Evolutionary conservation across 768 basidiomycete genomes (phyloP), one percentile per base, ranked within the genome.

Genomic region (Lentinula sp.): DNA sequence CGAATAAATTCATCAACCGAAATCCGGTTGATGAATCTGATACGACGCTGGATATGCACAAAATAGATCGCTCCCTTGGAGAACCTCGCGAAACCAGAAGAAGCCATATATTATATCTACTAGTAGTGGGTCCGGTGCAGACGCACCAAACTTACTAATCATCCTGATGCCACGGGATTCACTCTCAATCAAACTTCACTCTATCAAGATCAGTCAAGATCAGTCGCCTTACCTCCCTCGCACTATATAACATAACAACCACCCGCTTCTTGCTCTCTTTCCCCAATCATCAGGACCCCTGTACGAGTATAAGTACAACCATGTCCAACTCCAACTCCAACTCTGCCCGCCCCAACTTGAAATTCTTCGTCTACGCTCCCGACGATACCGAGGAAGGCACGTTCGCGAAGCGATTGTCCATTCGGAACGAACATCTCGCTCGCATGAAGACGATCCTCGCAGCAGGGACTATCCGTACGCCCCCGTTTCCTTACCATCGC

Each of bases 321-420:
- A 66, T 65, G 64, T 63, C 64, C 16, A 46, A 63, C 43, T 36
- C 61, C 60, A 66, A 63, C 62, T 63, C 64, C 16, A 46, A 63
- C 43, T 36, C 63, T 18, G 48, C 13, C 2, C 66, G 72, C 60
- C 69, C 69, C 23, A 67, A n/a, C n/a, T n/a, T n/a, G n/a, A n/a
- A 65, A 42, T 86, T 85, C 69, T 65, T 87, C 57, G 82, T 90
- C 35, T 88, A 83, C 65, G 85, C 87, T 1, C 87, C 87, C 2
- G 88, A 90, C 68, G 81, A 78, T 66, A 81, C 81, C 12, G 84
- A 86, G 58, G 76, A 78, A 54, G 86, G 79, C 3, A 81, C 83
- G 3, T 78, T 84, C 46, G 77, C 77, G 20, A 78, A 80, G n/a
- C 78, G 88, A 36, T 72, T 87, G 63, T 75, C 79, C 1, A 84